phyloP scores from a whole-genome alignment of 2,329 filamentous ascomycete species.

The Rhinocladiella mackenziei region DNA sequence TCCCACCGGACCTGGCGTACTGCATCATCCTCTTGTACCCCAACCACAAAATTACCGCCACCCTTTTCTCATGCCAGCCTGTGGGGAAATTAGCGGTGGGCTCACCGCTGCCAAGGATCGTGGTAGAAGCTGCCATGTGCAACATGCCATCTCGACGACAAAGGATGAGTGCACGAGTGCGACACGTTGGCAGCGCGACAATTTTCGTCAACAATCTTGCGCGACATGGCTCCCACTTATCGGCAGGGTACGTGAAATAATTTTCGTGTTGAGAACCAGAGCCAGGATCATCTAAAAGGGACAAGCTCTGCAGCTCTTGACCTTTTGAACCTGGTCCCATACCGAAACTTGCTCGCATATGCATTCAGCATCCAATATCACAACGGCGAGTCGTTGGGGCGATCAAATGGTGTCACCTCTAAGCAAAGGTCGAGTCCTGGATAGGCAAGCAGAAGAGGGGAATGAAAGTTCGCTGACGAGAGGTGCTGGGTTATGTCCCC shows the following conservation, averaged over 20 bases:
- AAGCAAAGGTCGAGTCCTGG: neutral
- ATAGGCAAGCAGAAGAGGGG: neutral
- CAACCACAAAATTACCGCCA: constrained; percentile 3
- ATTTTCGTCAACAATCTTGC: constrained; percentile 1
- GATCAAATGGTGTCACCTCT: neutral
- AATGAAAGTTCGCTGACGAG: constrained; percentile 1
- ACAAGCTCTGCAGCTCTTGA: no score
- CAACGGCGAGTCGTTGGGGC: neutral
- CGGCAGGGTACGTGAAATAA: no score
- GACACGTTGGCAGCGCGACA: neutral
- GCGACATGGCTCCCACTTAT: neutral
- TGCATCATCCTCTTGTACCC: no score
- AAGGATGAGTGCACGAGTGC: neutral
- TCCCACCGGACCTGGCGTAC: no score
- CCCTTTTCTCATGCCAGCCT: constrained; percentile 4
- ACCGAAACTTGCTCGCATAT: constrained; percentile 2
- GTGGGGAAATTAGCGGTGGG: constrained; percentile 18
- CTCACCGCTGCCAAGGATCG: constrained; percentile 19
- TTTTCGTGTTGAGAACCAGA: no score
- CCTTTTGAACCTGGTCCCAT: no score
- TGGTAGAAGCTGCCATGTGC: constrained; percentile 19
- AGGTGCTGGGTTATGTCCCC: neutral
- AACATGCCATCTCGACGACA: constrained; percentile 1
- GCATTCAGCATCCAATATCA: neutral
- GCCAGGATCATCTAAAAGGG: no score